Percentiles rank a stretch among this genome's conserved stretches.
These are phyloP conservation scores for Brassica hybrid DNA, from an alignment of 441 rosid species.

Conservation along the genomic window DNA sequence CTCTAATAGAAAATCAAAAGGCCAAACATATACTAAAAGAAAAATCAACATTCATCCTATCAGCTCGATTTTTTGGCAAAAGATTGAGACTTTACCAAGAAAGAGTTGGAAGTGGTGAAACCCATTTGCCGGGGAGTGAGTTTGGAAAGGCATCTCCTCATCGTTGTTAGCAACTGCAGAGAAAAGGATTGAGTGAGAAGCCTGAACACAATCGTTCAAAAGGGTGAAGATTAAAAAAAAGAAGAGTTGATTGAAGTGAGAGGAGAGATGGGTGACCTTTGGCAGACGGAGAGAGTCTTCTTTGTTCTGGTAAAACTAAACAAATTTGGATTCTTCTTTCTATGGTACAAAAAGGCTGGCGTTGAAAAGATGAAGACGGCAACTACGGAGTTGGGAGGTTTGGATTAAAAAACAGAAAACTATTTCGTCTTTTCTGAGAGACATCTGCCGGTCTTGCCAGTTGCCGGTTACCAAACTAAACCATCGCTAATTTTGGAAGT, in stretches of 20 bases:
- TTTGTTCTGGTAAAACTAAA: neutral
- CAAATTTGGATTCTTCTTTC: neutral
- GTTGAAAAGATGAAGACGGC: constrained; percentile 2
- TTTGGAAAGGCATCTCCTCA: constrained; percentile 1
- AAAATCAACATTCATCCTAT: neutral
- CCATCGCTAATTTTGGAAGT: no score
- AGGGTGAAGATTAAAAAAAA: neutral
- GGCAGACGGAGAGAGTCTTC: neutral
- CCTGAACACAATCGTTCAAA: neutral
- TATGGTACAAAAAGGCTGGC: constrained; percentile 6
- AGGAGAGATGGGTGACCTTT: constrained; percentile 2
- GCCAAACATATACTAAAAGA: neutral
- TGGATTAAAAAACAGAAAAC: neutral
- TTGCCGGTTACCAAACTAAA: no score
- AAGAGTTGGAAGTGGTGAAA: neutral
- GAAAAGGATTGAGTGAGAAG: neutral
- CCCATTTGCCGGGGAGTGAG: neutral
- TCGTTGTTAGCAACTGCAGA: constrained; percentile 4
- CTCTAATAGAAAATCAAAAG: neutral
- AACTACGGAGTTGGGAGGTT: neutral
- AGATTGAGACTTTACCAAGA: constrained; percentile 1
- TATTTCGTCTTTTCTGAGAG: constrained; percentile 23
- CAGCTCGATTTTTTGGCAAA: neutral
- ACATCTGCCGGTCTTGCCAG: constrained; percentile 28
- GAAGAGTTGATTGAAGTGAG: neutral